A percentile compares a stretch with the other conserved stretches of the same genome.
These are phyloP conservation scores for Aspergillus egyptiacus DNA, from an alignment of 495 filamentous ascomycete genomes.

Conservation along the genomic window DNA sequence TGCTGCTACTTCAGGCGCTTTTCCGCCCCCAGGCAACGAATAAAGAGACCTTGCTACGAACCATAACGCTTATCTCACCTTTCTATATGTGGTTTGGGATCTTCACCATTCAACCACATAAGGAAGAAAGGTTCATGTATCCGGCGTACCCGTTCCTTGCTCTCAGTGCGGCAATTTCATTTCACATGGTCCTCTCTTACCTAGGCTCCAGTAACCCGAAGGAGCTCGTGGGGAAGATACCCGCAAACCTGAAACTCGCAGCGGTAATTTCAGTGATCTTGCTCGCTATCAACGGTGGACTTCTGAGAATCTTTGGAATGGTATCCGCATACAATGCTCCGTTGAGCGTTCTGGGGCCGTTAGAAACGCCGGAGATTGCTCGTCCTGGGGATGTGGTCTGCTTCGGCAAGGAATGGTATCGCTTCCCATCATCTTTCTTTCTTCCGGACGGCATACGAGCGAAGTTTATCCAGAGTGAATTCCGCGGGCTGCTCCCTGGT, in stretches of 20 bases:
- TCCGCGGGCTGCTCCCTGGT: conserved; percentile 83
- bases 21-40: conserved; percentile 36
- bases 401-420: conserved; percentile 97
- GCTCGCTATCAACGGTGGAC: conserved; percentile 53
- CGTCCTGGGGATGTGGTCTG: conserved; percentile 66
- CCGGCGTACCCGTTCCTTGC: conserved; percentile 88
- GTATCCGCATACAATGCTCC: conserved; percentile 83
- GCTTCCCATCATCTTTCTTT: conserved; percentile 90
- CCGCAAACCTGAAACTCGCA: conserved; percentile 60
- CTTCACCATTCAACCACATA: conserved; percentile 89
- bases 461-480: conserved; percentile 86
- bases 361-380: conserved; percentile 44
- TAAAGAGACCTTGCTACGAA: conserved; percentile 52
- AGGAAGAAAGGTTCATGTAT: conserved; percentile 99
- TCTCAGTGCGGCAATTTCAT: conserved; percentile 81
- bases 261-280: conserved; percentile 51
- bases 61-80: conserved; percentile 68
- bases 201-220: conserved; percentile 64
- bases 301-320: conserved; percentile 72
- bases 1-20: conserved; percentile 46
- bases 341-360: conserved; percentile 62
- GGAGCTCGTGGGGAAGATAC: conserved; percentile 60
- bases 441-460: conserved; percentile 71
- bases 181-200: conserved; percentile 69
- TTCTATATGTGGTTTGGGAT: conserved; percentile 95